Base-by-base conservation (phyloP, 257 asterid genomes). In the Ajuga chamaepitys region DNA sequence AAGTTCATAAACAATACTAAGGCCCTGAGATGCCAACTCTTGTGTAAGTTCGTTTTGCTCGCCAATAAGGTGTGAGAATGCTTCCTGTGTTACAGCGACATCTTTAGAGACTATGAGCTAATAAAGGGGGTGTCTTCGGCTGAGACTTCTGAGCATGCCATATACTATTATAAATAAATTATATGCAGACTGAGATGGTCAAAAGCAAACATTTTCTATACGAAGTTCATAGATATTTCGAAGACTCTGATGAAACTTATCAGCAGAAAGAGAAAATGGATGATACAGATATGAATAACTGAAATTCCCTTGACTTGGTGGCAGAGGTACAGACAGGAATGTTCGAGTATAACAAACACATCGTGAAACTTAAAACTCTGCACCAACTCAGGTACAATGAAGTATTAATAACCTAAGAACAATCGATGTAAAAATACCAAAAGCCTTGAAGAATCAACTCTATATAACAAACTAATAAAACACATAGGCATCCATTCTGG, bases 1-100 rank as follows among this genome's bases (percentile, higher is more conserved):
- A 28, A 89, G 83, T 63, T 93, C 99, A 85, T 93, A 93, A 46
- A 93, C 97, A 64, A 93, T 87, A 78, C 99, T 93, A 50, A 93
- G 88, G 68, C 99, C 99, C 77, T 89, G 99, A 76, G 99, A 93
- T 75, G 99, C 97, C 83, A 93, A 78, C 80, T 93, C 99, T 80
- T 93, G 99, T 5, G 88, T 88, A 71, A 93, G 97, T 74, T 93
- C 99, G 58, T 79, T 87, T 76, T 93, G 97, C 73, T 93, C 99
- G 50, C 92, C 97, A 10, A 90, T 73, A 52, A 93, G 88, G 81
- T 88, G 92, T 10, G 97, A 93, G 78, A 93, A 93, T 22, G 97
- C 99, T 63, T 93, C 99, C 97, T 93, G 89, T 79, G 81, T 47
- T 21, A 53, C 20, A 54, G 63, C 63, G 57, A 76, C 41, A 52